Base-by-base conservation (phyloP, 768 basidiomycete genomes). In the Amyloporia xantha region DNA sequence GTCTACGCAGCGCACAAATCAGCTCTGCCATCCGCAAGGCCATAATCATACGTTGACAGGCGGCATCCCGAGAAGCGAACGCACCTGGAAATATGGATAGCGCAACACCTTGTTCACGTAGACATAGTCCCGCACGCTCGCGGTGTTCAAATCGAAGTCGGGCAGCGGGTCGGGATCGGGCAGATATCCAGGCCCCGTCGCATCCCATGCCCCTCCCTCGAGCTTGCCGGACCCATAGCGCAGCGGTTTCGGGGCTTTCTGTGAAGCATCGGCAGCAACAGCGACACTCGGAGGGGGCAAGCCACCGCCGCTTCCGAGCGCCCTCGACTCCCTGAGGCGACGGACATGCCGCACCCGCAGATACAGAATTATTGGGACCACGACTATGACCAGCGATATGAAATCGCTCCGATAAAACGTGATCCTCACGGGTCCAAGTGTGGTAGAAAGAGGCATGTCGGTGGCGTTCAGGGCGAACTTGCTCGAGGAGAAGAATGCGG, bases 101-200 rank as follows among this genome's bases (percentile, higher is more conserved):
- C 57, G 57, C 46, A 55, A 19, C 9, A 52, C 51, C 49, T 55
- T 58, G 54, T 58, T 58, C 12, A 35, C 57, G 26, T 58, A 58
- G 37, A 58, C 30, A 38, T 49, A 55, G 40, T 55, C 47, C 2
- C 57, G 57, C 15, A 38, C 38, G 3, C 44, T 51, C 37, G 57
- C 54, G 2, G 45, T 55, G 24, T 47, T 38, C 15, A 58, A 28
- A 15, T 54, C 54, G 30, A 58, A 55, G 17, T 55, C 48, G 24
- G 35, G 6, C 4, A 54, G 35, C 4, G 57, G 54, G 20, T 55
- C 57, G 6, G 57, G 57, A n/a, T 55, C 45, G 10, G 52, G 50
- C 5, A 58, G 47, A n/a, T 39, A 37, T 37, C 46, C 46, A 13
- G 46, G 44, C n/a, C 44, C 44, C 24, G 28, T 45, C 17, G 44